These are phyloP conservation scores for Stephanodiscus minutulus DNA, from an alignment of 108 stramenopile genomes.

Conservation along the genomic window DNA sequence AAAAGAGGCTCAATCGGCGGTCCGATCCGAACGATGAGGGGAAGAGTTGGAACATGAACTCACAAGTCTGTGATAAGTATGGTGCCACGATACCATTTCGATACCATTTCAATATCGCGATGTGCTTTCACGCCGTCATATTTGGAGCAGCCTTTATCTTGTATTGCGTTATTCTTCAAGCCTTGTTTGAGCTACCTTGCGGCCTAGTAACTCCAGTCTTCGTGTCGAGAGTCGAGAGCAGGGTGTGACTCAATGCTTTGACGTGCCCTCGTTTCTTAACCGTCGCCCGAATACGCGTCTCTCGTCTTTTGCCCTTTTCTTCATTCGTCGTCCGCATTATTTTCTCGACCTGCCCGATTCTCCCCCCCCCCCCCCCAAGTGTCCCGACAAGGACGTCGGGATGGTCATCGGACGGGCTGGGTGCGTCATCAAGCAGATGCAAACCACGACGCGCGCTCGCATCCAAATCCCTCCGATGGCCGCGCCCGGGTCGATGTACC, in stretches of 20 bases:
- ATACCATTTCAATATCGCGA: conserved; percentile 8
- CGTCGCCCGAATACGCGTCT: background rate
- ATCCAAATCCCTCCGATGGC: conserved; percentile 87
- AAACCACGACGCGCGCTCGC: conserved; percentile 68
- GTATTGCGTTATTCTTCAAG: background rate
- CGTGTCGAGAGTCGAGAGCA: background rate
- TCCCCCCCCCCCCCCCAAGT: conserved; percentile 25
- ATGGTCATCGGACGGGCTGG: conserved; percentile 88
- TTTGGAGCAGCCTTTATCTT: conserved; percentile 12
- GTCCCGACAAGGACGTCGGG: conserved; percentile 86
- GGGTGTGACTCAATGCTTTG: conserved; percentile 4
- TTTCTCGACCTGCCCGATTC: background rate
- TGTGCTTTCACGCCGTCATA: conserved; percentile 2
- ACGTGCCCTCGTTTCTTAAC: background rate
- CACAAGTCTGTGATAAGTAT: conserved; percentile 10
- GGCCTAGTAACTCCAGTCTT: background rate
- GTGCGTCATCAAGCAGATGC: conserved; percentile 88
- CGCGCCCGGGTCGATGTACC: conserved; percentile 71
- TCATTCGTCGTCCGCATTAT: background rate
- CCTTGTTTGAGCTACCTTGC: conserved; percentile 1
- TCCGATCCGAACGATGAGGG: background rate
- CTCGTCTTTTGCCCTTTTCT: background rate
- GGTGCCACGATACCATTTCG: background rate
- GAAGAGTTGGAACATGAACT: background rate
- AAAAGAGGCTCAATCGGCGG: background rate